phyloP scores from a whole-genome alignment of 164 flowering plant species.

The Vitis riparia region DNA sequence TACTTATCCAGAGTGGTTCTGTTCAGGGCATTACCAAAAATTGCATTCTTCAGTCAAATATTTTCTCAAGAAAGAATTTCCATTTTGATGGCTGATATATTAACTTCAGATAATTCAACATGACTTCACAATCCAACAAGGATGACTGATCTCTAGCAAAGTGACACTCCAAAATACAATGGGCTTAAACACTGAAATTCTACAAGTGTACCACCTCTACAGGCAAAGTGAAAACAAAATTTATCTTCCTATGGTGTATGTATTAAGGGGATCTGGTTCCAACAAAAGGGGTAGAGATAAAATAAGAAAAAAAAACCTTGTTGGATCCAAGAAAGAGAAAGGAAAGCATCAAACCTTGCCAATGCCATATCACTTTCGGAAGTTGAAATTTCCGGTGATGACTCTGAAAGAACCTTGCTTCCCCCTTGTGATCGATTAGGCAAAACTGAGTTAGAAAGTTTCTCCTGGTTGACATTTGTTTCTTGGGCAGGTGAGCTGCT shows the following conservation, averaged over 20 bases:
- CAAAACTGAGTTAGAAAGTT: slow-evolving; percentile 14
- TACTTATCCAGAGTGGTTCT: too few species aligned
- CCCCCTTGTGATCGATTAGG: slow-evolving; percentile 16
- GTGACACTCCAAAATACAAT: too few species aligned
- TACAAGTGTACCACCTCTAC: too few species aligned
- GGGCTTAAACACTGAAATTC: too few species aligned
- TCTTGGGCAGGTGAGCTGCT: slow-evolving; percentile 24
- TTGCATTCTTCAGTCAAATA: too few species aligned
- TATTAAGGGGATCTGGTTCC: neutral
- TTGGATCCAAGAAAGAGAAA: neutral
- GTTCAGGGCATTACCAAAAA: too few species aligned
- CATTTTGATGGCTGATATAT: too few species aligned
- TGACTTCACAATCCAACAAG: too few species aligned
- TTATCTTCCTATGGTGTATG: neutral
- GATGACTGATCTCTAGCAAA: too few species aligned
- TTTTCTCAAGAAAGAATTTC: too few species aligned
- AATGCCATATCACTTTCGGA: slow-evolving; percentile 34
- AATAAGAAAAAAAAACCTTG: neutral
- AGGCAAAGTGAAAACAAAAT: neutral
- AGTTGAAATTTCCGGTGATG: slow-evolving; percentile 49
- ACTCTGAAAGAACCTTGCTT: slow-evolving; percentile 30
- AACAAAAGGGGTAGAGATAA: neutral
- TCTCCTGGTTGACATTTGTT: slow-evolving; percentile 21
- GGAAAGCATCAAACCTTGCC: slow-evolving; percentile 28
- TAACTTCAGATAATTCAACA: too few species aligned